Evolutionary conservation across 208 protist species (phyloP), one percentile per base, ranked within the genome.

Genomic region (Herpetomonas tarakana): DNA sequence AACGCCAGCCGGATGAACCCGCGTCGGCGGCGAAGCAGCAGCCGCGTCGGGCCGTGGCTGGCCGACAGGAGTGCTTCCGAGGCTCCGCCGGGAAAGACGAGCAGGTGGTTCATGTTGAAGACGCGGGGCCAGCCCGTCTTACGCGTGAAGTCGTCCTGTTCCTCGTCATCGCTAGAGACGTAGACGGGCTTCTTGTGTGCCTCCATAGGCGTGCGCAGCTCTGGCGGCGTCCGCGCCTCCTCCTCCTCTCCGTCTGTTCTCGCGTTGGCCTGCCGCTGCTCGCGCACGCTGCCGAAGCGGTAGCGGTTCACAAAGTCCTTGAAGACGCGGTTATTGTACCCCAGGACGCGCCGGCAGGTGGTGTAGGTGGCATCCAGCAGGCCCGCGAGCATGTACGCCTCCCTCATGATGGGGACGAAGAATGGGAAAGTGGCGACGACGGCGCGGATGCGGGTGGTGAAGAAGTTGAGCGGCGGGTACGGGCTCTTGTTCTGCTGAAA

Each of bases 401-500:
- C 81, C 0, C 81, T 77, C 63, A 81, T 79, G 11, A 78, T 44
- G 26, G 77, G 77, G 18, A 85, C 55, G 31, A 78, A 88, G 31
- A 88, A 88, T 50, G 65, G 73, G 24, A 88, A 84, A 1, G 62
- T 77, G 2, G 74, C 81, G 21, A 78, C 81, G 1, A 88, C 74
- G 3, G 64, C 64, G 35, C 75, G 74, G 16, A 77, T 60, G 26
- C 68, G 44, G n/a, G 78, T 58, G 44, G 55, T 52, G 57, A 35
- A 62, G 27, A 12, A 18, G 65, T 16, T 58, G 63, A 38, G 46
- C 38, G 50, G 27, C 6, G 24, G 27, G 3, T 25, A 19, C n/a
- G 50, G 50, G 6, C 6, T 9, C 9, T 7, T 16, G 19, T 28
- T 21, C 14, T 7, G 50, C 14, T 21, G 31, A 18, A 53, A 18